Conservation (phyloP, 148 eudicot genomes). For the Silene latifolia region DNA sequence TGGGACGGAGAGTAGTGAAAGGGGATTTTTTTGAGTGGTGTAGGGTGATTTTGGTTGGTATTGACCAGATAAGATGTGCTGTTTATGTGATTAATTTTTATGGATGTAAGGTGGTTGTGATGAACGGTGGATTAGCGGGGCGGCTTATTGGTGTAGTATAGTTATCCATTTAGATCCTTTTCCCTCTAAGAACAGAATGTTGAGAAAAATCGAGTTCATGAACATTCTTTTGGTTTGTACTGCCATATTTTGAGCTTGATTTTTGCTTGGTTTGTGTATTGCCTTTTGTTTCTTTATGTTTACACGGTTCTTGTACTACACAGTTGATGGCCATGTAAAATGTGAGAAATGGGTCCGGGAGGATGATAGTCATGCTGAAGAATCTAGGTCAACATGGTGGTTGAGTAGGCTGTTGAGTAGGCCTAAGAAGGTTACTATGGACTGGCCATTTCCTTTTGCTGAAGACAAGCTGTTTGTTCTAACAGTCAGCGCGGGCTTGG, state of each 20-base stretch:
- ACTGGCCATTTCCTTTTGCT: conserved; percentile 82
- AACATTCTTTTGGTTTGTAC: not conserved
- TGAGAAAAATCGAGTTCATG: not conserved
- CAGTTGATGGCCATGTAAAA: conserved; percentile 69
- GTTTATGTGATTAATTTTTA: not conserved
- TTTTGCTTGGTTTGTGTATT: not conserved
- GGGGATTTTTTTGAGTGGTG: not conserved
- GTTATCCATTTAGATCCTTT: not conserved
- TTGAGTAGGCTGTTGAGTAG: conserved; percentile 57
- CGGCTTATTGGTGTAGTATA: not conserved
- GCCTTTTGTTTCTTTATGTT: not conserved
- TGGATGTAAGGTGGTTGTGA: not conserved
- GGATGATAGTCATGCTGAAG: conserved; percentile 53
- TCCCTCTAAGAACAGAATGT: not conserved
- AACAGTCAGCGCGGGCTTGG: conserved; percentile 78
- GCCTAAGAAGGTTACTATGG: conserved; percentile 68
- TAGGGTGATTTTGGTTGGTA: conserved; percentile 12
- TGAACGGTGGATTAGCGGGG: not conserved
- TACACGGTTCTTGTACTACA: conserved; percentile 6
- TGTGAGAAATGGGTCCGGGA: conserved; percentile 85
- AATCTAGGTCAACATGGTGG: conserved; percentile 73
- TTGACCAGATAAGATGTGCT: not conserved
- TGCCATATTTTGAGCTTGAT: not conserved
- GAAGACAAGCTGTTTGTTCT: conserved; percentile 77
- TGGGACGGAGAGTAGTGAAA: not conserved